Base-by-base conservation (phyloP, 2,329 filamentous ascomycete genomes). In the Proliferodiscus dingleyae region DNA sequence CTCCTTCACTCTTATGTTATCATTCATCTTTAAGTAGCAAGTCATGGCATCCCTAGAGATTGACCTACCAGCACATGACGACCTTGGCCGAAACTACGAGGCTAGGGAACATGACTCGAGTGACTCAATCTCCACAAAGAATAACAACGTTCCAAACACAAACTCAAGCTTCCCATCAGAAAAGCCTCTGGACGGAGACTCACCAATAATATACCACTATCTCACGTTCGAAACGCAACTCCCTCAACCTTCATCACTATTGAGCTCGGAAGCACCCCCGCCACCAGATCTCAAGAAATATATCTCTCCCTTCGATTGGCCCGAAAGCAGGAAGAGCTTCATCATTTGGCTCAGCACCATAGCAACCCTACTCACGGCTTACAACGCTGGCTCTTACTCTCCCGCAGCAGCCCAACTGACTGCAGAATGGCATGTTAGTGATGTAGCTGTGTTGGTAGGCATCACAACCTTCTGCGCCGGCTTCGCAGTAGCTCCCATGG, bases 401-500 rank as follows among this genome's bases (percentile, higher is more conserved):
- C 83, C 88, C 0, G 79, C 86, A 0, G 70, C 81, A 0, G 64
- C 65, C 4, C 75, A 86, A 43, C 81, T 95, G 71, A 75, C 74
- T 1, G 64, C 68, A 2, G 77, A 86, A 59, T 87, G 87, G 67
- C 64, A 75, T 3, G 72, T 87, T 1, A 83, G 80, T 30, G 69
- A 72, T 8, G 72, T 85, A n/a, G 81, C 81, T 1, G 76, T 82
- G n/a, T 70, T 85, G 4, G 71, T 81, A 1, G 88, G 88, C 26
- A 87, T 95, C 50, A 94, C 89, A 0, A 78, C 80, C 0, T 96
- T 93, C 65, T 93, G 87, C 37, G 60, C 75, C 26, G 89, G 90
- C 3, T 95, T 95, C 55, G 88, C 77, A 0, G 65, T 89, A 19
- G 85, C 87, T 0, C 90, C 90, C 0, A 95, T 96, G 89, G 73